Conservation (phyloP, 176 grass and related monocot genomes). For the Eleusine coracana region DNA sequence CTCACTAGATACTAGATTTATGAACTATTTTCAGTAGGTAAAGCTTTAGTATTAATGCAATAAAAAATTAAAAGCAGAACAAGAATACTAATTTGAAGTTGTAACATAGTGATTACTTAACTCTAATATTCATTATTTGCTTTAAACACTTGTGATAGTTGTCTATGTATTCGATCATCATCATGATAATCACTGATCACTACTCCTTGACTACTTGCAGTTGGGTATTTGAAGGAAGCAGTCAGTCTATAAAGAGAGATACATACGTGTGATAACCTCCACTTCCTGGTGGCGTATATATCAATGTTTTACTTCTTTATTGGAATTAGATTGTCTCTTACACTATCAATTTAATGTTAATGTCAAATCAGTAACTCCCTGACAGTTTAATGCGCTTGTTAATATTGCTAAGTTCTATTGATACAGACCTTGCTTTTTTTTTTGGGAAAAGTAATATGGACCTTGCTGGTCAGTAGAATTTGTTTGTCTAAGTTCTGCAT, state of each 20-base stretch:
- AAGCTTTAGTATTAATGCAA: slow-evolving; percentile 8
- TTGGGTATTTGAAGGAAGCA: slow-evolving; percentile 32
- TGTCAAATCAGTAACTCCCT: slow-evolving; percentile 18
- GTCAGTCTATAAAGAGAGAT: slow-evolving; percentile 33
- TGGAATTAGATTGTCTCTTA: slow-evolving; percentile 25
- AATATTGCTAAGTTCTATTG: slow-evolving; percentile 8
- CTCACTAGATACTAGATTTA: background rate
- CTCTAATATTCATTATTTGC: slow-evolving; percentile 5
- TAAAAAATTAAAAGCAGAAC: background rate
- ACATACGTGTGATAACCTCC: background rate
- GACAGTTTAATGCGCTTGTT: slow-evolving; percentile 27
- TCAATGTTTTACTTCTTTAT: slow-evolving; percentile 33
- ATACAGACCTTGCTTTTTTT: slow-evolving; percentile 6
- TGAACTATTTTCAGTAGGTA: background rate
- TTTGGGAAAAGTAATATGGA: background rate
- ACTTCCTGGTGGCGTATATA: slow-evolving; percentile 42
- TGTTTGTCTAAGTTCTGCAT: slow-evolving; percentile 25
- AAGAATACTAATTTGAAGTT: slow-evolving; percentile 10
- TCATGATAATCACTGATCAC: slow-evolving; percentile 42
- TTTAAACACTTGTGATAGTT: slow-evolving; percentile 19
- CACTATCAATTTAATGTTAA: slow-evolving; percentile 37
- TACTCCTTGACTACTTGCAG: slow-evolving; percentile 30
- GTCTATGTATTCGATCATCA: slow-evolving; percentile 31
- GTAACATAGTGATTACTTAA: background rate
- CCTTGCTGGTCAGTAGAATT: slow-evolving; percentile 21